Evolutionary conservation across 2,329 filamentous ascomycete genomes (phyloP), one percentile per base, ranked within the genome.

Genomic region (Aspergillus terreus): DNA sequence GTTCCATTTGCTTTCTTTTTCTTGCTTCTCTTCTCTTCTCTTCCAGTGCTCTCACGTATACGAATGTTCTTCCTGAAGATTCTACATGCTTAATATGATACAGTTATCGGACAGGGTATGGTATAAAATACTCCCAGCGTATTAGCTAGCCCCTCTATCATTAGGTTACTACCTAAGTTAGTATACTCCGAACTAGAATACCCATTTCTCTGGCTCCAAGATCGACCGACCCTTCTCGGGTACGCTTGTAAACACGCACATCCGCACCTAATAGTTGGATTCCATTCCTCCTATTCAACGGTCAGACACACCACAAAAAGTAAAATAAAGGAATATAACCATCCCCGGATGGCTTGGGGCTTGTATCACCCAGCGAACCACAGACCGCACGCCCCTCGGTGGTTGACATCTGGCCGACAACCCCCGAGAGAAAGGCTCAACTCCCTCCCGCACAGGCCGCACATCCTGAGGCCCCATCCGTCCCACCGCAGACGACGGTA

Each of bases 371-470:
- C 21, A 9, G 15, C 19, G 6, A 30, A 30, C 27, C 27, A 30
- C 27, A 30, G 27, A 30, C 27, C 27, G 7, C 27, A 30, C 27
- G 7, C 7, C 27, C 27, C 27, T 30, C 27, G 27, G 27, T 30
- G 23, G 35, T 38, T 38, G 23, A 43, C 38, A 33, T 33, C 19
- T 35, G 19, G 41, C 19, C 27, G 17, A 9, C 27, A 25, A 33
- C n/a, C 46, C 38, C 44, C 50, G 46, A 51, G 44, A 47, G 14
- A 11, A n/a, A 35, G n/a, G 23, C 23, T 23, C 19, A 19, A 19
- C 19, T 19, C 27, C 3, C 27, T 27, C 44, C 15, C 50, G 50
- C 50, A 51, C 50, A 51, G 50, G 45, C 50, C 50, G 49, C 51
- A 40, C 46, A 23, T 49, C 41, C 43, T 51, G 52, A 41, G 33